Evolutionary conservation across 2,329 filamentous ascomycete species (phyloP), one percentile per base, ranked within the genome.

Genomic region (Teratosphaeriaceae sp.): DNA sequence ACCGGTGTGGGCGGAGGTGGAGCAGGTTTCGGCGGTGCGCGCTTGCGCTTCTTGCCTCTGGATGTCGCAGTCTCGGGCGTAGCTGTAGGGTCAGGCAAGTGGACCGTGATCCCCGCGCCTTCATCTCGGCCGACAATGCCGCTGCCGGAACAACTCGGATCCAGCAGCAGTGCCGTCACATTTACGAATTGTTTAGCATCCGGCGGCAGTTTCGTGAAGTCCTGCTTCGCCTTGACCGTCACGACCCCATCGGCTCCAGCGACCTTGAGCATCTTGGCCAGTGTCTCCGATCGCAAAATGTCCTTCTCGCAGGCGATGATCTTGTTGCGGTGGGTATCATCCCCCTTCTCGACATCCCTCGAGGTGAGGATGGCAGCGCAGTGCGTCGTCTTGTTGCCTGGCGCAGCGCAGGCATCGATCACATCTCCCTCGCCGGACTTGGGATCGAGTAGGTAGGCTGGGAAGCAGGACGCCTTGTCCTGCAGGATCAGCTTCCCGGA

Each of bases 331-430:
- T 23, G n/a, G 13, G 5, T 23, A 13, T 19, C 19, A n/a, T 33
- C 27, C 5, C 6, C 15, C n/a, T n/a, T 20, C 18, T 3, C 23
- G 8, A 16, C 26, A 11, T 18, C 26, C 26, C 21, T 53, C 38
- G 43, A 38, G 9, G 40, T 23, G 2, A 92, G 58, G 3, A 96
- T 78, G 2, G 88, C 84, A 0, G 89, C 88, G 36, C 94, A 68
- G 63, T 97, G 92, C 6, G 90, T 97, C 1, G 92, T 97, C 67
- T 98, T 98, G 65, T 98, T 98, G 5, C 92, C 92, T 1, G 92
- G 92, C 1, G 92, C 92, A 0, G 92, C 87, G 61, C 90, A 97
- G 0, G 86, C 86, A 64, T 98, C 92, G n/a, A 97, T 78, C 7
- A 94, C 71, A 57, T 92, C 80, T 19, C 87, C 87, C 50, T 83